A percentile compares a stretch with the other conserved stretches of the same genome.
Evolutionary conservation across 257 asterid genomes (phyloP).

Genomic region (Fraxinus pennsylvanica): DNA sequence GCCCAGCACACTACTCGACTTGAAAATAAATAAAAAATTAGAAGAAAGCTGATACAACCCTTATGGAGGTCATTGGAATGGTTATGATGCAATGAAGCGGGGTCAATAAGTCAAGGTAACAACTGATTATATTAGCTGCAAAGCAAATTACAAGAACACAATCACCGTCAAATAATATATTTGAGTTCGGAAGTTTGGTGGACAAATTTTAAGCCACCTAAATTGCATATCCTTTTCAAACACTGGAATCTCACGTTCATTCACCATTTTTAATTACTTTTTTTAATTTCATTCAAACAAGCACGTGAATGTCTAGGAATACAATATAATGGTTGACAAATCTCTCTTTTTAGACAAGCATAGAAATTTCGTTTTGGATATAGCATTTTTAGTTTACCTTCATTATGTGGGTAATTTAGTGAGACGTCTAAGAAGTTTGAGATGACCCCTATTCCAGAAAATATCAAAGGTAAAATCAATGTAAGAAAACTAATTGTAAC

Average conservation of each 20-base stretch:
- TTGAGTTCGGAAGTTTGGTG: constrained; percentile 5
- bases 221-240: background rate
- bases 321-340: background rate
- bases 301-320: background rate
- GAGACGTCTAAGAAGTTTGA: background rate
- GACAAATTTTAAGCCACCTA: constrained; percentile 11
- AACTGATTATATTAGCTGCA: constrained; percentile 7
- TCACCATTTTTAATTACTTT: background rate
- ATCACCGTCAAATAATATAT: background rate
- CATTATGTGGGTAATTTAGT: too few relatives aligned
- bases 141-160: background rate
- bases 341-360: background rate
- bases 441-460: constrained; percentile 16
- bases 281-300: background rate
- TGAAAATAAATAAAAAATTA: background rate
- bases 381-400: too few relatives aligned
- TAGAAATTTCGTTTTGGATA: too few relatives aligned
- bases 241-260: constrained; percentile 12
- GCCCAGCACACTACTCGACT: background rate
- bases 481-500: constrained; percentile 23
- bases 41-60: background rate
- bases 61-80: background rate
- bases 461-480: constrained; percentile 11
- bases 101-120: constrained; percentile 10
- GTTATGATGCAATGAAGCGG: background rate